Conservation (phyloP, 441 rosid species). For the Arabidopsis lyrata region DNA sequence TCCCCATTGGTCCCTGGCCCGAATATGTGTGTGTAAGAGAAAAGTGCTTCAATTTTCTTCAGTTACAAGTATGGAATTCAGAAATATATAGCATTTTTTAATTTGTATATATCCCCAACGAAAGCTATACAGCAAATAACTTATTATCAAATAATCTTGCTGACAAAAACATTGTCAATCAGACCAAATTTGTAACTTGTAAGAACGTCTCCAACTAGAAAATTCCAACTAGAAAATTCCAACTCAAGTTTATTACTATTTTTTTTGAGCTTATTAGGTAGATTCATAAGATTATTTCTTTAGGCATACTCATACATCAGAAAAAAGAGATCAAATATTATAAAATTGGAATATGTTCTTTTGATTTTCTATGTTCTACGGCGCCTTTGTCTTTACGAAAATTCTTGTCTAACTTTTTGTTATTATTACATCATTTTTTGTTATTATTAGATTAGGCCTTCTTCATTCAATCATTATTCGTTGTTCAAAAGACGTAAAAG, state of each 20-base stretch:
- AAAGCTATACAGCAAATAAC: neutral
- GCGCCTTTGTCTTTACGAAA: conserved; percentile 55
- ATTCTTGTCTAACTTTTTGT: conserved; percentile 43
- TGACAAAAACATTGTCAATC: neutral
- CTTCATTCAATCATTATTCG: too few relatives aligned
- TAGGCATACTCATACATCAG: conserved; percentile 25
- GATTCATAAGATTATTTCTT: conserved; percentile 30
- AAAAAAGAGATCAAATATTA: conserved; percentile 2
- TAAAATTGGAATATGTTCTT: conserved; percentile 23
- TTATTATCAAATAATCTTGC: conserved; percentile 9
- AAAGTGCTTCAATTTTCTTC: conserved; percentile 42
- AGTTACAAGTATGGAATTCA: conserved; percentile 40
- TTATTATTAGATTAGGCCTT: too few relatives aligned
- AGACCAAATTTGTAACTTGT: neutral
- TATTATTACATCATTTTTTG: conserved; percentile 5
- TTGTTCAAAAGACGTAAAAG: neutral
- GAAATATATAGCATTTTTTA: neutral
- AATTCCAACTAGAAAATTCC: conserved; percentile 6
- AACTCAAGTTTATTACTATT: neutral
- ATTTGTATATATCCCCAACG: too few relatives aligned
- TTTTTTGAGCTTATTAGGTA: conserved; percentile 15
- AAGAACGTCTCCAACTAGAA: conserved; percentile 18
- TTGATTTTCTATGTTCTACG: conserved; percentile 40
- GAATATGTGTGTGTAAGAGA: conserved; percentile 31
- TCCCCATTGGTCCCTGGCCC: conserved; percentile 35